phyloP scores from a whole-genome alignment of 2,329 filamentous ascomycete genomes.

The Aspergillus sclerotialis region DNA sequence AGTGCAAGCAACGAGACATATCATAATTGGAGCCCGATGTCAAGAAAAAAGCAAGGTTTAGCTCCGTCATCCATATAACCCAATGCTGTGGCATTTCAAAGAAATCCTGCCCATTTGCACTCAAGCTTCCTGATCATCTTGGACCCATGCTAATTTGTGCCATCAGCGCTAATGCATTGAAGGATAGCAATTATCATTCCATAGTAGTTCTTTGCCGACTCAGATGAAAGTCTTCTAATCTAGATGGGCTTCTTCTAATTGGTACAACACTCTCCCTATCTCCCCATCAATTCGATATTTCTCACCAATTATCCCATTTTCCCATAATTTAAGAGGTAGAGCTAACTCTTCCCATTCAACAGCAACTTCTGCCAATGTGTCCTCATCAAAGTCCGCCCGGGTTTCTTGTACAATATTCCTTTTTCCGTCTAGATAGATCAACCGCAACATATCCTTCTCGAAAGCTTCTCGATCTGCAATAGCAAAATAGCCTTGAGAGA shows the following conservation, averaged over 20 bases:
- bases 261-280: constrained; percentile 4
- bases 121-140: too few relatives aligned
- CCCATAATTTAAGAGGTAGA: neutral
- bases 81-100: too few relatives aligned
- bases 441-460: constrained; percentile 3
- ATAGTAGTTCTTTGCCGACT: too few relatives aligned
- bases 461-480: constrained; percentile 5
- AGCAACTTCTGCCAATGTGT: neutral
- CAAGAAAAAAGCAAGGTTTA: too few relatives aligned
- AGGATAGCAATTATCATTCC: too few relatives aligned
- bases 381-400: constrained; percentile 1
- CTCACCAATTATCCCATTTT: constrained; percentile 1
- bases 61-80: too few relatives aligned
- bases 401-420: constrained; percentile 6
- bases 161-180: too few relatives aligned
- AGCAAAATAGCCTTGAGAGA: constrained; percentile 3
- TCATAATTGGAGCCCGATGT: too few relatives aligned
- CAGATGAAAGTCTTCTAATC: too few relatives aligned
- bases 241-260: constrained; percentile 2
- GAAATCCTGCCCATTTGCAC: too few relatives aligned
- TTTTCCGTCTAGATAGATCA: constrained; percentile 6
- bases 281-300: constrained; percentile 11
- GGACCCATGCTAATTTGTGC: too few relatives aligned
- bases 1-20: too few relatives aligned
- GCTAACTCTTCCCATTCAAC: neutral